Evolutionary conservation across 2,329 filamentous ascomycete species (phyloP).

Genomic region (Mycogone perniciosa): DNA sequence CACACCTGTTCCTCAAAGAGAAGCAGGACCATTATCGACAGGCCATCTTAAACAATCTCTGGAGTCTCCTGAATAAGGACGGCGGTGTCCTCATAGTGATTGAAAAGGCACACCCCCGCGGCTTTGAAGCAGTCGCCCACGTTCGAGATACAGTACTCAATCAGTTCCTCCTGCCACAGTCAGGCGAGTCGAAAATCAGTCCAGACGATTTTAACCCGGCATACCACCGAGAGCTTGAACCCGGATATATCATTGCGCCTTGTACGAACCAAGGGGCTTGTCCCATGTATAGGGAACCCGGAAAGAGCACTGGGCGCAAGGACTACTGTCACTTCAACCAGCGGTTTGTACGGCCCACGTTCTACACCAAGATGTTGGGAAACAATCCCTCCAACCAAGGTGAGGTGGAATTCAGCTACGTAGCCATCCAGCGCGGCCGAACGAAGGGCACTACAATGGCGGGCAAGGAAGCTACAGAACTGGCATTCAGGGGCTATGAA

Average conservation of each 20-base stretch:
- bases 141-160: slow-evolving; percentile 74
- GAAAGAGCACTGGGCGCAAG: slow-evolving; percentile 66
- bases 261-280: slow-evolving; percentile 88
- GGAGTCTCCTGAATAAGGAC: slow-evolving; percentile 75
- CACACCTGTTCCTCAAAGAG: slow-evolving; percentile 72
- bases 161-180: slow-evolving; percentile 56
- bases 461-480: slow-evolving; percentile 51
- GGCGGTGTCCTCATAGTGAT: slow-evolving; percentile 82
- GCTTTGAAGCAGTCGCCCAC: slow-evolving; percentile 86
- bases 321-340: slow-evolving; percentile 91
- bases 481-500: slow-evolving; percentile 69
- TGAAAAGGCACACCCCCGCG: slow-evolving; percentile 85
- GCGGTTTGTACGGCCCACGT: slow-evolving; percentile 76
- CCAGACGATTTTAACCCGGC: slow-evolving; percentile 36
- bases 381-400: slow-evolving; percentile 72
- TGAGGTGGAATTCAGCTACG: slow-evolving; percentile 84
- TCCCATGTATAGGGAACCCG: slow-evolving; percentile 76
- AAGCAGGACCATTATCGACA: slow-evolving; percentile 72
- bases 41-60: slow-evolving; percentile 77
- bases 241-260: slow-evolving; percentile 60
- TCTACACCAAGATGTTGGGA: slow-evolving; percentile 70
- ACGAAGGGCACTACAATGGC: slow-evolving; percentile 31
- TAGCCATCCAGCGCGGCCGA: slow-evolving; percentile 75
- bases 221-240: slow-evolving; percentile 42
- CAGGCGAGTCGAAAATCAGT: slow-evolving; percentile 28